Evolutionary conservation across 768 basidiomycete species (phyloP), one percentile per base, ranked within the genome.

Genomic region (Lactarius psammicola): DNA sequence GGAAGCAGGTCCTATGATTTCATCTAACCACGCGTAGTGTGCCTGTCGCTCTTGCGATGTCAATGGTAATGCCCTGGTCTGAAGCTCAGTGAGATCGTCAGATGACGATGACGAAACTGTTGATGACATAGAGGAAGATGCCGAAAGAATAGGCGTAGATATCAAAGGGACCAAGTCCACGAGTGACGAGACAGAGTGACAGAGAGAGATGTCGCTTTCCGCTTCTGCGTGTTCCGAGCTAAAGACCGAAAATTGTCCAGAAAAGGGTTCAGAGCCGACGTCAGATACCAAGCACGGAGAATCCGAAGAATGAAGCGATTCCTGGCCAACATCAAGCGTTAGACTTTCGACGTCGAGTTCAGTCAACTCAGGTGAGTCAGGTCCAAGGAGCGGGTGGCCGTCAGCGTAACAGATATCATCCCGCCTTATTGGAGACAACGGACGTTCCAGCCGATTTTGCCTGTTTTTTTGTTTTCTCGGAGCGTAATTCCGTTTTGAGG

Each of bases 21-120:
- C 77, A 64, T 82, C 80, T 44, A 88, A 75, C 31, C 82, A 74
- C 57, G 81, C 76, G 69, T 88, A 88, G 63, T 83, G 76, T 30
- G 78, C 80, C 60, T 75, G 73, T 38, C 85, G 82, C 71, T 86
- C 83, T n/a, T 72, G 69, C 62, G 74, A 66, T 9, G 57, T 56
- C 28, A 65, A 23, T 53, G 64, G 67, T 36, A 57, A 26, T 49
- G 36, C 18, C 13, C n/a, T 62, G 13, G 67, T 40, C 33, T 42
- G 44, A 30, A 28, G 1, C 6, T 64, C 59, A 68, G 67, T 13
- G 70, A 13, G 3, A 63, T 70, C 58, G 55, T 62, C 56, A 46
- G n/a, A 40, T n/a, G 20, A 70, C 31, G 20, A 40, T n/a, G 20
- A 70, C 31, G 63, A 65, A 40, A 46, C 18, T 17, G 28, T 44